These are phyloP conservation scores for Zoysia matrella DNA, from an alignment of 202 grass and related monocot species.

Conservation along the genomic window DNA sequence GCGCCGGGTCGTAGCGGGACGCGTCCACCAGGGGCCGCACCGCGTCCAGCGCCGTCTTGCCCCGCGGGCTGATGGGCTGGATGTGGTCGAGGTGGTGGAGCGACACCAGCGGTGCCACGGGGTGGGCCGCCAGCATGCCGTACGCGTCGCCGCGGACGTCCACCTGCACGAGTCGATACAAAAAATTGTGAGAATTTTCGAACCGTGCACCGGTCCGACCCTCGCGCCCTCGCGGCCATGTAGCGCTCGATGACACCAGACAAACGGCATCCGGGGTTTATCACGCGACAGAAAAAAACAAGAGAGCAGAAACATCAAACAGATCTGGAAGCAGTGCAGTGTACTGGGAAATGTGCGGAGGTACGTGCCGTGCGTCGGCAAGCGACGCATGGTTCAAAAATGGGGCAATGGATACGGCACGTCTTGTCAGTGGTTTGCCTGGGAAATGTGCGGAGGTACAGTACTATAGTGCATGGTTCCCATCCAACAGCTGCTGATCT, in stretches of 20 bases:
- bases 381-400: not conserved
- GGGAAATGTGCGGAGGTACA: too few species aligned
- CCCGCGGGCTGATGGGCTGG: too few species aligned
- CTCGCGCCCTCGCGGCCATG: slow-evolving; percentile 11
- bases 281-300: slow-evolving; percentile 37
- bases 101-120: too few species aligned
- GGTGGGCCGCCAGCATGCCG: slow-evolving; percentile 70
- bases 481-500: too few species aligned
- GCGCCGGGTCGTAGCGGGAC: too few species aligned
- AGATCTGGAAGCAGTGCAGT: slow-evolving; percentile 22
- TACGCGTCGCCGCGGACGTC: slow-evolving; percentile 84
- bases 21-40: too few species aligned
- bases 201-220: not conserved
- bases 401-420: too few species aligned
- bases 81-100: too few species aligned
- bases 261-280: not conserved
- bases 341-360: too few species aligned
- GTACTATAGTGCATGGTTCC: too few species aligned
- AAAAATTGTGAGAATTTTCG: not conserved
- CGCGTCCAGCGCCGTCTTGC: too few species aligned
- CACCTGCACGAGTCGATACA: slow-evolving; percentile 48
- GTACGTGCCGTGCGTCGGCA: not conserved
- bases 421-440: too few species aligned
- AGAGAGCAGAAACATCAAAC: not conserved
- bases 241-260: not conserved